Percentiles rank a stretch among this genome's conserved stretches.
phyloP scores from a whole-genome alignment of 768 basidiomycete genomes.

The Boletus coccyginus region DNA sequence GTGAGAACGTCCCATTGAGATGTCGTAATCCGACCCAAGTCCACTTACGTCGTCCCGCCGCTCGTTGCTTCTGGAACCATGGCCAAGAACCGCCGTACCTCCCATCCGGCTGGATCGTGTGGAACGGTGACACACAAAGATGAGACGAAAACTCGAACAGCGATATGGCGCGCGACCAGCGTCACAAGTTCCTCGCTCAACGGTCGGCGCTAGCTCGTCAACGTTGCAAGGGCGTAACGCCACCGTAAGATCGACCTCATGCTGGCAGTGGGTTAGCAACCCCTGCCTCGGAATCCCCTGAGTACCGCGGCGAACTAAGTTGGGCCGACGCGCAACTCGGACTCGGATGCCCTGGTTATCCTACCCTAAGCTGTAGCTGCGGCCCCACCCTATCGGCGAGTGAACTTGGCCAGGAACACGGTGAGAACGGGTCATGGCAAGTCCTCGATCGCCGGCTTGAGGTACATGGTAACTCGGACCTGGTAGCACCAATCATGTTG shows the following conservation, averaged over 20 bases:
- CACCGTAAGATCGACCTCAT: not conserved
- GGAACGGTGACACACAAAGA: not conserved
- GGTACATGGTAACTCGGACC: not conserved
- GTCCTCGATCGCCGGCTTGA: not conserved
- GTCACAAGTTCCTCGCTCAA: not conserved
- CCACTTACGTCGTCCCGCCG: not conserved
- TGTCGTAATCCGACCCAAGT: not conserved
- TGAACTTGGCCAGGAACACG: too few relatives aligned
- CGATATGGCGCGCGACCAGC: not conserved
- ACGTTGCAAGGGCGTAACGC: not conserved
- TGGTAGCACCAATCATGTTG: not conserved
- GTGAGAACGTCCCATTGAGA: not conserved
- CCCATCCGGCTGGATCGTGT: not conserved
- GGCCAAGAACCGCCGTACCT: not conserved
- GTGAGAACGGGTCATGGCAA: not conserved
- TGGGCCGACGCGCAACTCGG: not conserved
- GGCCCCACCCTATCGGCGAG: not conserved
- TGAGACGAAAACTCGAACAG: not conserved
- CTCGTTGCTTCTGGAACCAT: not conserved
- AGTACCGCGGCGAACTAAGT: not conserved
- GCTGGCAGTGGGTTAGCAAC: not conserved
- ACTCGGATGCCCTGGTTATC: not conserved
- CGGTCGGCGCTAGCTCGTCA: too few relatives aligned
- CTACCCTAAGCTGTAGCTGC: not conserved
- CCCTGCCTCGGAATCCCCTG: not conserved